Evolutionary conservation across 1,284 basidiomycete species (phyloP).

Genomic region (Leccinum subspadiceum): DNA sequence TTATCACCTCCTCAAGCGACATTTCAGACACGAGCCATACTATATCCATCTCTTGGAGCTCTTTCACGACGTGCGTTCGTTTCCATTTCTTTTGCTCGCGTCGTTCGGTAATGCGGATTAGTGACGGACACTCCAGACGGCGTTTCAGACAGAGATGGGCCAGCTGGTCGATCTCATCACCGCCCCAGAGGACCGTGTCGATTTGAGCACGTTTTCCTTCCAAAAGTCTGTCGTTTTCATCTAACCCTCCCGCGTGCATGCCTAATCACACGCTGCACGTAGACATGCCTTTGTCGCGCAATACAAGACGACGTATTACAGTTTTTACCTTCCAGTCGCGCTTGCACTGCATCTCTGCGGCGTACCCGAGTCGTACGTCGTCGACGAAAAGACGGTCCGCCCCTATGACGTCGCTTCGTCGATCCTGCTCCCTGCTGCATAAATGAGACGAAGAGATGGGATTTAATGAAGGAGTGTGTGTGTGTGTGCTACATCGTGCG

Average conservation of each 20-base stretch:
- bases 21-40: constrained; percentile 84
- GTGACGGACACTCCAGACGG: constrained; percentile 44
- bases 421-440: constrained; percentile 55
- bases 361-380: constrained; percentile 56
- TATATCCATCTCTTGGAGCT: constrained; percentile 90
- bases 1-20: constrained; percentile 85
- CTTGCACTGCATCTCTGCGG: constrained; percentile 84
- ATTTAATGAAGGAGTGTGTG: neutral
- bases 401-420: constrained; percentile 80
- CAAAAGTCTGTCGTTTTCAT: constrained; percentile 61
- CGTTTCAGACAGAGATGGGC: constrained; percentile 94
- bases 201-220: constrained; percentile 85
- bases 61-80: constrained; percentile 65
- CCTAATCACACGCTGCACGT: neutral
- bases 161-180: constrained; percentile 96
- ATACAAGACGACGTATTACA: constrained; percentile 98
- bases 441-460: neutral
- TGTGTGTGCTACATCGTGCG: neutral
- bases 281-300: constrained; percentile 93
- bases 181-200: constrained; percentile 87
- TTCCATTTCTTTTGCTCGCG: neutral
- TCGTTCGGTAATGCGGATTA: neutral
- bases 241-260: neutral
- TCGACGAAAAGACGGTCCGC: constrained; percentile 37
- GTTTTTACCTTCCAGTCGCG: constrained; percentile 97